Percentiles rank a stretch among this genome's conserved stretches.
These are phyloP conservation scores for Trichoderma sp. DNA, from an alignment of 2,329 filamentous ascomycete species.

Conservation along the genomic window DNA sequence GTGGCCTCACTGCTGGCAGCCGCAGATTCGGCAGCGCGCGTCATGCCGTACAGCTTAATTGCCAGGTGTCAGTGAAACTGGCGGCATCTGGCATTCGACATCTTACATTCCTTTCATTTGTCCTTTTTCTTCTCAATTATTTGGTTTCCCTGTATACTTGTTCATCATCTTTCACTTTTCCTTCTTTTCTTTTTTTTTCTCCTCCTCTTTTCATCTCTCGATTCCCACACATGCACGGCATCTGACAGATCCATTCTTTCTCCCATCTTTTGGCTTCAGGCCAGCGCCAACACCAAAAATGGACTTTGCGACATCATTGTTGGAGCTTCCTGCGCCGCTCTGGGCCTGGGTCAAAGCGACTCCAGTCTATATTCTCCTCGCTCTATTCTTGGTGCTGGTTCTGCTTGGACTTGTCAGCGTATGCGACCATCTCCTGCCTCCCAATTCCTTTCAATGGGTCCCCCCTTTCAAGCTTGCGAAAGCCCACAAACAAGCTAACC, in stretches of 20 bases:
- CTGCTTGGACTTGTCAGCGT: constrained; percentile 40
- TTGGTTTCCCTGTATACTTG: not conserved
- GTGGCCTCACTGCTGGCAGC: constrained; percentile 17
- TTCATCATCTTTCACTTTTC: not conserved
- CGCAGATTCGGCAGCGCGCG: not conserved
- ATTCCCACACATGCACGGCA: not conserved
- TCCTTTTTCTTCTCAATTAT: not conserved
- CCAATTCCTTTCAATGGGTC: not conserved
- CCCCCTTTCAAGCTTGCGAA: constrained; percentile 11
- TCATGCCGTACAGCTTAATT: not conserved
- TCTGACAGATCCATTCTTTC: not conserved
- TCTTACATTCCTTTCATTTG: not conserved
- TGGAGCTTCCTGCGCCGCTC: constrained; percentile 37
- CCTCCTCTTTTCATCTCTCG: not conserved
- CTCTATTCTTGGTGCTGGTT: constrained; percentile 35
- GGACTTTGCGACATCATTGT: constrained; percentile 25
- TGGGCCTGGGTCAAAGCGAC: constrained; percentile 38
- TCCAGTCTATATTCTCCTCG: constrained; percentile 40
- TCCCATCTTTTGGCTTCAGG: not conserved
- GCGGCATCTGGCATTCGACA: constrained; percentile 8
- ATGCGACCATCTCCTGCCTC: constrained; percentile 22
- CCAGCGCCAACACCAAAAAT: constrained; percentile 20
- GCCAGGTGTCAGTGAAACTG: constrained; percentile 11
- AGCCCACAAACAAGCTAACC: not conserved
- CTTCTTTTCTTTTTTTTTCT: not conserved